Conservation (phyloP, 768 basidiomycete species). For the Rubroboletus satanas region DNA sequence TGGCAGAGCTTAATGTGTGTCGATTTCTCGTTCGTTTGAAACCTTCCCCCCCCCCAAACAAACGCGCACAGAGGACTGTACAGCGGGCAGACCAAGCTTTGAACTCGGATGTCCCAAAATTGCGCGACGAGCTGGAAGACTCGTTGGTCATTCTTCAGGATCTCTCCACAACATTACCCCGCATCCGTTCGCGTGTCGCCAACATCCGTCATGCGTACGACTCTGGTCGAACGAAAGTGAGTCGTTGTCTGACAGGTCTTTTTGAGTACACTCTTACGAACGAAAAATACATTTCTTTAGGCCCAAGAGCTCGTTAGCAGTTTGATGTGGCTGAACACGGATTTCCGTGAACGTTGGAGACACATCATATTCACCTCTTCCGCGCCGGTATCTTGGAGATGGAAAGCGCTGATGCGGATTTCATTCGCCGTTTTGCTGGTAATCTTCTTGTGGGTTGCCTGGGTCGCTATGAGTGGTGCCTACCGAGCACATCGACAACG, state of each 20-base stretch:
- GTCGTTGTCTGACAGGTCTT: slow-evolving; percentile 2
- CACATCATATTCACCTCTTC: slow-evolving; percentile 68
- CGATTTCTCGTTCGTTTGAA: neutral
- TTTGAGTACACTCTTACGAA: neutral
- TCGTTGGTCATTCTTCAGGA: slow-evolving; percentile 55
- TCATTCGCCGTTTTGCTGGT: slow-evolving; percentile 57
- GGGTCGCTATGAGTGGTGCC: slow-evolving; percentile 60
- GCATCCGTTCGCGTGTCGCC: slow-evolving; percentile 55
- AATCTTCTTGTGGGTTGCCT: slow-evolving; percentile 55
- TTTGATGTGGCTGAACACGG: slow-evolving; percentile 73
- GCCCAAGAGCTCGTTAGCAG: slow-evolving; percentile 62
- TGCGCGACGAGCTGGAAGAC: slow-evolving; percentile 56
- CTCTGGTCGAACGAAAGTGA: slow-evolving; percentile 64
- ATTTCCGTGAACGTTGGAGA: slow-evolving; percentile 73
- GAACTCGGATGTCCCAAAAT: slow-evolving; percentile 56
- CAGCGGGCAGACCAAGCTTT: slow-evolving; percentile 58
- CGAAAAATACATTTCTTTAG: slow-evolving; percentile 31
- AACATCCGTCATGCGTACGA: slow-evolving; percentile 67
- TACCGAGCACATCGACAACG: slow-evolving; percentile 71
- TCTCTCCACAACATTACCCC: slow-evolving; percentile 57
- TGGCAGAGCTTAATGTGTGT: slow-evolving; percentile 54
- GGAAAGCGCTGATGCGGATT: slow-evolving; percentile 61
- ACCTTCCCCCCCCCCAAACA: neutral
- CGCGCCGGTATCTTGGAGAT: slow-evolving; percentile 68
- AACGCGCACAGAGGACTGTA: slow-evolving; percentile 46